Conservation (phyloP, 164 flowering plant genomes). For the Magnolia kwangsiensis region DNA sequence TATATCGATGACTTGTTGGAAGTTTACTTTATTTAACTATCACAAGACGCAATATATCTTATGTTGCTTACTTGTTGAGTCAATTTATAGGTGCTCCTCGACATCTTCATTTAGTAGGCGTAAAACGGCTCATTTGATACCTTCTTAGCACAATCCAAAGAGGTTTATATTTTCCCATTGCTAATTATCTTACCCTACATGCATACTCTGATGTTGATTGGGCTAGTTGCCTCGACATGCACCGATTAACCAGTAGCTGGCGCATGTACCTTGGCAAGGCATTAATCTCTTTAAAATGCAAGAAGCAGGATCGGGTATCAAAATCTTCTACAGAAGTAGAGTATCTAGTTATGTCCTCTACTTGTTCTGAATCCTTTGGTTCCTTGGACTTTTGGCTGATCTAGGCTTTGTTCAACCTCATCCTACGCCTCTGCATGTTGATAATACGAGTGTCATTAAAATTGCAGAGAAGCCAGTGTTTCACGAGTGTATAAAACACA, state of each 20-base stretch:
- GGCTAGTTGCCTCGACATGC: too few relatives aligned
- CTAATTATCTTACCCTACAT: too few relatives aligned
- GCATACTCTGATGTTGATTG: too few relatives aligned
- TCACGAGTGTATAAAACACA: too few relatives aligned
- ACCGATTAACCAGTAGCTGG: too few relatives aligned
- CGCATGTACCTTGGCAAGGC: too few relatives aligned
- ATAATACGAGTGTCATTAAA: not conserved
- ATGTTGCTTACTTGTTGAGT: not conserved
- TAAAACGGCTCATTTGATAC: not conserved
- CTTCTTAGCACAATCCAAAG: not conserved
- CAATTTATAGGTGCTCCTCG: not conserved
- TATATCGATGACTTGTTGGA: not conserved
- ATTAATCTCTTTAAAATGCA: too few relatives aligned
- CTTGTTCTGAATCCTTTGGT: not conserved
- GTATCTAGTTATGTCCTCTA: not conserved
- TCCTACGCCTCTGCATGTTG: not conserved
- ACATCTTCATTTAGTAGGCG: not conserved
- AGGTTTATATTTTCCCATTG: too few relatives aligned
- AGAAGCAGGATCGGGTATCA: too few relatives aligned
- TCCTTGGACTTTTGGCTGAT: not conserved
- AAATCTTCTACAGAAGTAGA: too few relatives aligned
- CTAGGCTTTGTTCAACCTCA: not conserved
- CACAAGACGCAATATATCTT: not conserved
- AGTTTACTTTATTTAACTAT: not conserved
- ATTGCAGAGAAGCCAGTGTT: too few relatives aligned